phyloP scores from a whole-genome alignment of 441 rosid genomes.

The Populus trichocarpa region DNA sequence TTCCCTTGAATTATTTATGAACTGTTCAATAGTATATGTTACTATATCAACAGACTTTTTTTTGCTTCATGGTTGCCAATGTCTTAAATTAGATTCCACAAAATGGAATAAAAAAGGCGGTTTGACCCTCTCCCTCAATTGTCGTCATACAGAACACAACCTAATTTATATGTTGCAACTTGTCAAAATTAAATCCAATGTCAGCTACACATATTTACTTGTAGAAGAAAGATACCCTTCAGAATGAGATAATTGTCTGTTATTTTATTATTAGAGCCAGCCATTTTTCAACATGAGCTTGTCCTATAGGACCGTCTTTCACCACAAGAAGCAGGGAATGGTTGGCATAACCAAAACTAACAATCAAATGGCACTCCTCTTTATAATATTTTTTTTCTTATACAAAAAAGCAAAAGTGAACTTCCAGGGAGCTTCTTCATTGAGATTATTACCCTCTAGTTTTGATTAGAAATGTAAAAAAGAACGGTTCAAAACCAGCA shows the following conservation, averaged over 20 bases:
- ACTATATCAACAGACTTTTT: background rate
- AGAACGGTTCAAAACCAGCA: conserved; percentile 10
- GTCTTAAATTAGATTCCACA: background rate
- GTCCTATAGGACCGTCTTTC: conserved; percentile 1
- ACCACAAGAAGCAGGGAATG: background rate
- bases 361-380: background rate
- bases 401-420: conserved; percentile 4
- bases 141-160: background rate
- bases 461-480: background rate
- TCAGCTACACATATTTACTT: conserved; percentile 9
- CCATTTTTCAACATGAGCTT: background rate
- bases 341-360: background rate
- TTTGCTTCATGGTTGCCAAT: background rate
- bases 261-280: background rate
- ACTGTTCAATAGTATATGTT: background rate
- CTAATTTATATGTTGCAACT: background rate
- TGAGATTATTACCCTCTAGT: background rate
- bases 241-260: conserved; percentile 11
- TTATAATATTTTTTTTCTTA: background rate
- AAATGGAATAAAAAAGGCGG: background rate
- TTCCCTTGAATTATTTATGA: background rate
- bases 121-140: background rate
- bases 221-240: conserved; percentile 1
- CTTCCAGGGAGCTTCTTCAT: conserved; percentile 33
- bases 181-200: background rate